Conservation (phyloP, 371 early-diverging fungal genomes). For the Capniomyces stellatus region DNA sequence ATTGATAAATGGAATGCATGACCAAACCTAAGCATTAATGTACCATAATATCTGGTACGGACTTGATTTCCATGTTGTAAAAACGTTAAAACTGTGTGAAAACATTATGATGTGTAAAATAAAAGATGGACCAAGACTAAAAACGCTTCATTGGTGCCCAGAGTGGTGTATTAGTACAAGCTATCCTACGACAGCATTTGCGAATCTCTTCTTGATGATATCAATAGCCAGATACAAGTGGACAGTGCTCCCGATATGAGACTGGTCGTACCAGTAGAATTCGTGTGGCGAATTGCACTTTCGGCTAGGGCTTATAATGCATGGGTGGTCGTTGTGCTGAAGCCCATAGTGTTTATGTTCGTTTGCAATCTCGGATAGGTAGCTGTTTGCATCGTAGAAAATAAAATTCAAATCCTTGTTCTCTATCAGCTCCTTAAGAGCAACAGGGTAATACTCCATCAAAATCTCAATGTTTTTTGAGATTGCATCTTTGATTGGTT, state of each 20-base stretch:
- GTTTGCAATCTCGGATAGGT: conserved; percentile 6
- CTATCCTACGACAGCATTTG: neutral
- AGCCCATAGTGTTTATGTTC: conserved; percentile 11
- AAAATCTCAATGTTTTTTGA: neutral
- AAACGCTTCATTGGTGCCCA: too few relatives aligned
- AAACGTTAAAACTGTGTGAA: too few relatives aligned
- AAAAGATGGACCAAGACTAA: too few relatives aligned
- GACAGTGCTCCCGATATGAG: conserved; percentile 8
- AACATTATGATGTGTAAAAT: too few relatives aligned
- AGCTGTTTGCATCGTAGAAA: conserved; percentile 6
- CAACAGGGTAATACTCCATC: neutral
- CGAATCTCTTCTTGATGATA: conserved; percentile 5
- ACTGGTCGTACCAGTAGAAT: conserved; percentile 13
- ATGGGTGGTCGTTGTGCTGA: conserved; percentile 4
- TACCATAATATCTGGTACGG: too few relatives aligned
- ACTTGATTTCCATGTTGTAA: too few relatives aligned
- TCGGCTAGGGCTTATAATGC: conserved; percentile 1
- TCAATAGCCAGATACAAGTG: conserved; percentile 12
- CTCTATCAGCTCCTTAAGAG: neutral
- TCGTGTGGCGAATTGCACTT: conserved; percentile 7
- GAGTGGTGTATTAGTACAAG: too few relatives aligned
- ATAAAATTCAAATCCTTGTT: conserved; percentile 2
- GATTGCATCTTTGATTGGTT: neutral
- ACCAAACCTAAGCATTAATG: too few relatives aligned
- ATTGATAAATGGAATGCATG: too few relatives aligned